Base-by-base conservation (phyloP, 2,329 filamentous ascomycete species). In the Neofusicoccum parvum region DNA sequence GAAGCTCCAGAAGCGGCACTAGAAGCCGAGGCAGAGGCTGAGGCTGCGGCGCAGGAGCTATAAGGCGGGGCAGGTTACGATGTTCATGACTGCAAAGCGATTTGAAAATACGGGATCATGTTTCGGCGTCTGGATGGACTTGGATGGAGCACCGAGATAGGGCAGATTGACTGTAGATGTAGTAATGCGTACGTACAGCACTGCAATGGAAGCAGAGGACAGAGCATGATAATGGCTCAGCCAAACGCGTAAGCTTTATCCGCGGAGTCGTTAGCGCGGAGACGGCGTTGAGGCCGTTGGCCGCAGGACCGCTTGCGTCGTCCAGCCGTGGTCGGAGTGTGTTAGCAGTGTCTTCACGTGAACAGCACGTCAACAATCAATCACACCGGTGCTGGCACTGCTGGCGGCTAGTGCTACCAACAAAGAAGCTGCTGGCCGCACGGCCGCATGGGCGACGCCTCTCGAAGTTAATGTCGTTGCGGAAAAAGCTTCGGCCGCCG, bases 401-500 rank as follows among this genome's bases (percentile, higher is more conserved):
- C 5, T 27, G 11, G 41, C 37, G 56, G 41, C 56, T 32, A 20
- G 32, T 32, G 56, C 17, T 43, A 36, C 56, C 56, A 36, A 60
- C 56, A 60, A 60, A 60, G 53, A 58, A 3, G 50, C 50, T 17
- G 53, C 23, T 41, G 23, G 5, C 41, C 56, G 56, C 56, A 60
- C 56, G 56, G 56, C 56, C 56, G 34, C 27, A 32, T 32, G 27
- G 27, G 27, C 27, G 27, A 5, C 27, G 56, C 56, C 27, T 48
- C 32, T 60, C n/a, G 56, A 48, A 48, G 56, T 39, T 43, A 60
- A 60, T 60, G 41, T 60, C 43, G 56, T 60, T 60, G 41, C 37
- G 27, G 56, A 39, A 48, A 43, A 37, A 43, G 56, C 56, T 36
- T 60, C 56, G 56, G 27, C 56, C 56, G 56, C 43, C 41, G 37